phyloP scores from a whole-genome alignment of 305 asterid species.

The Rubia occidens region DNA sequence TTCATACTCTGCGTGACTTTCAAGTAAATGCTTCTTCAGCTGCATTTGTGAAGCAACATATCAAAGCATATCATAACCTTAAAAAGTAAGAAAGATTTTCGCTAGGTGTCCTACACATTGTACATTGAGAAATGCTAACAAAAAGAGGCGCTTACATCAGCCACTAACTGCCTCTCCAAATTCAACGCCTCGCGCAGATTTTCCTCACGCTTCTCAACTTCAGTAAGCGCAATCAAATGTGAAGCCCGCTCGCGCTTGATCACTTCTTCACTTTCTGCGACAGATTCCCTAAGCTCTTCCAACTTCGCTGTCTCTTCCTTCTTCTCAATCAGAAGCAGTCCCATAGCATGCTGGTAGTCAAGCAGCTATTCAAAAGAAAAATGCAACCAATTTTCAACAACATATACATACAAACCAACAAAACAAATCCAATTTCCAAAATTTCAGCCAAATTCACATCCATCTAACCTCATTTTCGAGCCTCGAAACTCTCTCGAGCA shows the following conservation, averaged over 20 bases:
- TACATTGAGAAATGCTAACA: not conserved
- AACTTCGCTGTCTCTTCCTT: constrained; percentile 65
- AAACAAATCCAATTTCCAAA: not conserved
- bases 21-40: constrained; percentile 70
- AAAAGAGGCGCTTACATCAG: constrained; percentile 40
- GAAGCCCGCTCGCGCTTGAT: constrained; percentile 74
- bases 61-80: not conserved
- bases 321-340: constrained; percentile 78
- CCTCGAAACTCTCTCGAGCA: constrained; percentile 15
- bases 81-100: not conserved
- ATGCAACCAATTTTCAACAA: not conserved
- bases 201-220: constrained; percentile 69
- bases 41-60: constrained; percentile 20
- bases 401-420: constrained; percentile 7
- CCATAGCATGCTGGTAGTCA: constrained; percentile 83
- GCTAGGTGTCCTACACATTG: not conserved
- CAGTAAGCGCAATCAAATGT: constrained; percentile 51
- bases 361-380: constrained; percentile 42
- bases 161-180: constrained; percentile 52
- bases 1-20: constrained; percentile 38
- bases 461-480: constrained; percentile 21
- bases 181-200: constrained; percentile 60
- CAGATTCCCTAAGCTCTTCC: constrained; percentile 51
- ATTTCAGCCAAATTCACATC: not conserved
- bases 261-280: constrained; percentile 51